Evolutionary conservation across 164 flowering plant species (phyloP).

Genomic region (Paratinospora sagittata): DNA sequence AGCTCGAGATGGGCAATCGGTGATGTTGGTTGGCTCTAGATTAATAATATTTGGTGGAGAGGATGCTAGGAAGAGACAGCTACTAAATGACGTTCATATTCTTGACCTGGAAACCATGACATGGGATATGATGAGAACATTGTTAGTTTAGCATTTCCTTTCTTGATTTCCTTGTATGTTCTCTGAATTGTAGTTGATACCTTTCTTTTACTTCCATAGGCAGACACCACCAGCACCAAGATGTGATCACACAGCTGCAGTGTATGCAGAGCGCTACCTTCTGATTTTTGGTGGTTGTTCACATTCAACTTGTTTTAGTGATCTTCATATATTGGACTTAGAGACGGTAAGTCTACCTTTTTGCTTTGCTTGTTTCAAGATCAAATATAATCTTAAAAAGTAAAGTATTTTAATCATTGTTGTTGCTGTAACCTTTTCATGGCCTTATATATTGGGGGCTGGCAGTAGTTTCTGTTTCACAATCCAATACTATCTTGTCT

Average conservation of each 20-base stretch:
- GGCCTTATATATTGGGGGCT: background rate
- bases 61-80: constrained; percentile 40
- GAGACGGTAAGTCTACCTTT: constrained; percentile 49
- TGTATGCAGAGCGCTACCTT: constrained; percentile 75
- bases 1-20: constrained; percentile 89
- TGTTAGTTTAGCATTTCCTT: constrained; percentile 31
- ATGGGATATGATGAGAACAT: constrained; percentile 53
- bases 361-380: background rate
- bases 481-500: background rate
- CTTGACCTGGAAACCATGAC: constrained; percentile 81
- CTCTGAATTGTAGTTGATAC: constrained; percentile 20
- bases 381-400: background rate
- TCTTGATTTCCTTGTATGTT: background rate
- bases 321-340: constrained; percentile 86
- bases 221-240: constrained; percentile 83
- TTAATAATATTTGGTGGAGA: constrained; percentile 92
- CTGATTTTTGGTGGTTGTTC: constrained; percentile 91
- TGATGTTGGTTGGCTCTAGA: constrained; percentile 63
- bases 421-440: background rate
- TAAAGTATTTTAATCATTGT: background rate
- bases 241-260: constrained; percentile 82
- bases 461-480: background rate
- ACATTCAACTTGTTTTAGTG: constrained; percentile 77
- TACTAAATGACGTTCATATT: constrained; percentile 69
- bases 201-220: constrained; percentile 45